phyloP scores from a whole-genome alignment of 2,329 filamentous ascomycete species.

The Scopulariopsis brevicaulis region DNA sequence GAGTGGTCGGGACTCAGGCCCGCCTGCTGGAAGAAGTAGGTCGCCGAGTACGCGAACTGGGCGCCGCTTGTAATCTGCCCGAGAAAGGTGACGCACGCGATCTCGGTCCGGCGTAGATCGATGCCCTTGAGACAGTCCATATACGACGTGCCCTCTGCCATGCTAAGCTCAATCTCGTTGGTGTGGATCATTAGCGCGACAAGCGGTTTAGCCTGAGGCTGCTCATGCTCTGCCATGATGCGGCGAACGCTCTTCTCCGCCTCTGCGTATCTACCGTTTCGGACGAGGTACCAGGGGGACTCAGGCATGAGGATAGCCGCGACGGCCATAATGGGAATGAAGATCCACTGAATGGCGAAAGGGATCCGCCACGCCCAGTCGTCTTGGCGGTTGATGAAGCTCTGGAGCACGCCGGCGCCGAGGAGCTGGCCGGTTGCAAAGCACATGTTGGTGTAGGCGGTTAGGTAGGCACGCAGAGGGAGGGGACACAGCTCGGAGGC shows the following conservation, averaged over 20 bases:
- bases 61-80: constrained; percentile 54
- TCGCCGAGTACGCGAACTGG: constrained; percentile 36
- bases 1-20: constrained; percentile 16
- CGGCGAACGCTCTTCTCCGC: constrained; percentile 56
- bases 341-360: constrained; percentile 22
- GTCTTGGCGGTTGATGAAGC: constrained; percentile 17
- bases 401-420: constrained; percentile 25
- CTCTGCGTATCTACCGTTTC: constrained; percentile 51
- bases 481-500: constrained; percentile 29
- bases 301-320: constrained; percentile 15
- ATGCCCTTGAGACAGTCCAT: constrained; percentile 74
- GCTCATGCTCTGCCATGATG: constrained; percentile 52
- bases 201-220: not conserved
- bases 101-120: constrained; percentile 66
- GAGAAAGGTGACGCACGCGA: constrained; percentile 52
- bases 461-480: constrained; percentile 29
- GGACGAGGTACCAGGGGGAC: constrained; percentile 45
- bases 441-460: constrained; percentile 33
- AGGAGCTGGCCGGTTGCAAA: constrained; percentile 34
- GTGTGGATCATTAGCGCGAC: constrained; percentile 83
- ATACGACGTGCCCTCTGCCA: constrained; percentile 64
- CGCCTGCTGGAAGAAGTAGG: constrained; percentile 24
- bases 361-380: constrained; percentile 23
- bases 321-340: constrained; percentile 14
- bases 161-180: constrained; percentile 65